Evolutionary conservation across 805 yeast genomes (phyloP).

Genomic region (Metschnikowia noctiluminum): DNA sequence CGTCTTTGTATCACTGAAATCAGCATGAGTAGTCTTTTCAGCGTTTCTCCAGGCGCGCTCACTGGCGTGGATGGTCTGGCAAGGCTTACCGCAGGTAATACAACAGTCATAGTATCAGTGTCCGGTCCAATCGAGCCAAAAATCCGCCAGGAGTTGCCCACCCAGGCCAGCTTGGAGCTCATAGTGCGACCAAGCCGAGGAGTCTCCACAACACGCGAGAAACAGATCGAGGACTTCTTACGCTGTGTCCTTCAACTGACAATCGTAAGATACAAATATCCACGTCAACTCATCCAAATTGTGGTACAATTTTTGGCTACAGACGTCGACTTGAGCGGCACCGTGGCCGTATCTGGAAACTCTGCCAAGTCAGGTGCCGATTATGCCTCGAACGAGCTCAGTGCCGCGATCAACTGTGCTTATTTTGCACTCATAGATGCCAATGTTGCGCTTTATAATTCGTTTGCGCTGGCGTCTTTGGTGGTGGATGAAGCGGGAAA

Average conservation of each 20-base stretch:
- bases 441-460: slow-evolving; percentile 62
- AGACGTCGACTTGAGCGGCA: slow-evolving; percentile 21
- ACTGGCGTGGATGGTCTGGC: slow-evolving; percentile 81
- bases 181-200: slow-evolving; percentile 78
- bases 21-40: slow-evolving; percentile 2
- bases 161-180: slow-evolving; percentile 71
- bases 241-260: slow-evolving; percentile 57
- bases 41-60: slow-evolving; percentile 30
- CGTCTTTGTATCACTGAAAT: too few species aligned
- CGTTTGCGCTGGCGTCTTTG: slow-evolving; percentile 58
- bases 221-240: slow-evolving; percentile 67
- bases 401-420: slow-evolving; percentile 69
- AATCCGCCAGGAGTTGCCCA: slow-evolving; percentile 79
- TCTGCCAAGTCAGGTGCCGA: slow-evolving; percentile 20
- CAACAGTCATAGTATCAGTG: slow-evolving; percentile 69
- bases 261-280: slow-evolving; percentile 62
- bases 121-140: slow-evolving; percentile 90
- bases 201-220: slow-evolving; percentile 71
- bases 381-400: slow-evolving; percentile 49
- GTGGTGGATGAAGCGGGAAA: slow-evolving; percentile 22
- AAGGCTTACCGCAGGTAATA: slow-evolving; percentile 45
- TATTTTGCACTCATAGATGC: slow-evolving; percentile 78
- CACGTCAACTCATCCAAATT: slow-evolving; percentile 59
- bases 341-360: slow-evolving; percentile 15
- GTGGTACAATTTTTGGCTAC: slow-evolving; percentile 39